Base-by-base conservation (phyloP, 1,284 basidiomycete genomes). In the Trichosporon sp. region DNA sequence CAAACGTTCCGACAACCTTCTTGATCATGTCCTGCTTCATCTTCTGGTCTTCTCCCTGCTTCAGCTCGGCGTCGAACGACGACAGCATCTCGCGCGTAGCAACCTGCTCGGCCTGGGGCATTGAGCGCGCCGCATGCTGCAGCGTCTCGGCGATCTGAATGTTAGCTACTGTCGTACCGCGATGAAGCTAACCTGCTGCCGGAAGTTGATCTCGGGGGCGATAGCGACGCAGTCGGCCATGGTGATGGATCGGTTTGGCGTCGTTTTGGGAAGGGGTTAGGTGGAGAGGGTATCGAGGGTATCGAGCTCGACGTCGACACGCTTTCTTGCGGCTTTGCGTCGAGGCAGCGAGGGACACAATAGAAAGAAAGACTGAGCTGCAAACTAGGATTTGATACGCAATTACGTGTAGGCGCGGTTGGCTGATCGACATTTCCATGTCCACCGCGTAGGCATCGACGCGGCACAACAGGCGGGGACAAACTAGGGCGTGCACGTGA, bases 131-230 rank as follows among this genome's bases (percentile, higher is more conserved):
- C 67, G 91, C 82, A 79, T 91, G 94, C 72, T 86, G 86, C 29
- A 69, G 65, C 56, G 65, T 56, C 58, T 69, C 68, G 59, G 65
- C 59, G 52, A 69, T 61, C 63, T 64, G 64, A 4, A 9, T 10
- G 58, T 62, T 19, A 62, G 61, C 27, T 9, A 3, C 1, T 16
- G 21, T n/a, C 10, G 4, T 6, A 33, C 7, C 8, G 16, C 6
- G 13, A n/a, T 11, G n/a, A 19, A 49, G 46, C 73, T 68, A 74
- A 91, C 91, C 86, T 92, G 90, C 79, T 92, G 90, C 76, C 88
- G 86, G 74, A 91, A 93, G 0, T 92, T 90, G 64, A 92, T 89
- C 80, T 94, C 92, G 25, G 89, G 87, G 74, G 91, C 92, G 71
- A 94, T 87, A 63, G 91, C 88, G 63, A 94, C 84, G 58, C 89